Percentiles rank a stretch among this genome's conserved stretches.
Conservation (phyloP, 1,284 basidiomycete genomes). For the Naganishia liquefaciens region DNA sequence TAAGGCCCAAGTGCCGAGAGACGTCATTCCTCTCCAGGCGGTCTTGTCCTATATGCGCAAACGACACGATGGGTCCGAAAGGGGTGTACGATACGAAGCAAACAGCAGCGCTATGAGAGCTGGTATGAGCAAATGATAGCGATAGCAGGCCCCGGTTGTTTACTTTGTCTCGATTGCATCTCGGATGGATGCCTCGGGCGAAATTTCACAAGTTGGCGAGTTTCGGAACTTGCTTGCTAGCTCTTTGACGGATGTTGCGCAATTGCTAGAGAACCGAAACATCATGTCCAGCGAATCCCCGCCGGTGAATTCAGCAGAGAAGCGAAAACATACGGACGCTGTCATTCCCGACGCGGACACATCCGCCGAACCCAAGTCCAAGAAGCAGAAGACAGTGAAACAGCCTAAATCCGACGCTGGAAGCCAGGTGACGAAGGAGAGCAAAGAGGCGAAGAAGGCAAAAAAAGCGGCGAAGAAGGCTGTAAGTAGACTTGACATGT, state of each 20-base stretch:
- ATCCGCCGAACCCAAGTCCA: conserved; percentile 12
- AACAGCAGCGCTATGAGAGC: too few species aligned
- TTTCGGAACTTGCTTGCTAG: neutral
- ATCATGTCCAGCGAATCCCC: conserved; percentile 11
- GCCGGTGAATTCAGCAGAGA: neutral
- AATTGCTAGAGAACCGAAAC: neutral
- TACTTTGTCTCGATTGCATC: conserved; percentile 19
- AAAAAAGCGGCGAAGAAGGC: conserved; percentile 20
- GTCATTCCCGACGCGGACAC: neutral
- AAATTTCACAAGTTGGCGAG: conserved; percentile 1
- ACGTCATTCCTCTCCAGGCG: neutral
- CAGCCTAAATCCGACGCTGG: conserved; percentile 1
- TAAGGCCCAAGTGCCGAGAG: conserved; percentile 14
- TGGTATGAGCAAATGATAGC: neutral
- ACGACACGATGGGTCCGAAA: neutral
- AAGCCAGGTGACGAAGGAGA: neutral
- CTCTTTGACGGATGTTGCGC: neutral
- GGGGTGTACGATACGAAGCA: neutral
- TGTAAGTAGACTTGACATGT: conserved; percentile 2
- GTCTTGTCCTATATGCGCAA: neutral
- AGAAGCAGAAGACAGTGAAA: conserved; percentile 17
- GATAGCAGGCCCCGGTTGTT: neutral
- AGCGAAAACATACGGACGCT: conserved; percentile 22
- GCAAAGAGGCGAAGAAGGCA: conserved; percentile 17
- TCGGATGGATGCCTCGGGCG: neutral